These are phyloP conservation scores for Debaryomyces sp. DNA, from an alignment of 1,139 yeast genomes.

Conservation along the genomic window DNA sequence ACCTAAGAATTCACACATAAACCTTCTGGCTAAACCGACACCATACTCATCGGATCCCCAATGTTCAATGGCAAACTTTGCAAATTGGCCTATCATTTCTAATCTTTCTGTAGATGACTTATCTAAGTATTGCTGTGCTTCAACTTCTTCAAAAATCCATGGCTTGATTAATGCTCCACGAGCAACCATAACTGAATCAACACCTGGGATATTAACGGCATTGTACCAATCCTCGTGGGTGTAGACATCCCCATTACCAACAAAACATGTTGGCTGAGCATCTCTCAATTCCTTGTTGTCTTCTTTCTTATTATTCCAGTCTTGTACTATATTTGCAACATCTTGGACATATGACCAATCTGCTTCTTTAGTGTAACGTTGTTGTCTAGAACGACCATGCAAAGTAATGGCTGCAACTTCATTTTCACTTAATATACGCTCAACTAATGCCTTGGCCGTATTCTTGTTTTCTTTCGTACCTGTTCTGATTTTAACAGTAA, in stretches of 20 bases:
- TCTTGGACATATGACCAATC: conserved; percentile 89
- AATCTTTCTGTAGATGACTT: conserved; percentile 86
- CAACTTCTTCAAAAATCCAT: conserved; percentile 97
- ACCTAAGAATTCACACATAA: conserved; percentile 90
- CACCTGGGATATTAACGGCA: conserved; percentile 67
- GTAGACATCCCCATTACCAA: conserved; percentile 94
- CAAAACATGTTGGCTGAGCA: conserved; percentile 53
- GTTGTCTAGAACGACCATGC: conserved; percentile 96
- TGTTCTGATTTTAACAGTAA: conserved; percentile 88
- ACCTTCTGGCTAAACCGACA: conserved; percentile 82
- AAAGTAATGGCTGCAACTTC: conserved; percentile 90
- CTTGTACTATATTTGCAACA: conserved; percentile 69
- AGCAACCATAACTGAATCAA: conserved; percentile 96
- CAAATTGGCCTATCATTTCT: conserved; percentile 67
- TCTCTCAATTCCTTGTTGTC: conserved; percentile 59
- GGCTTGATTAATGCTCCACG: conserved; percentile 98
- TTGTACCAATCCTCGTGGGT: conserved; percentile 87
- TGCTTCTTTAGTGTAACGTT: conserved; percentile 86
- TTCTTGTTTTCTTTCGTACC: conserved; percentile 87
- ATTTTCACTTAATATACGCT: conserved; percentile 70
- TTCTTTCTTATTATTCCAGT: conserved; percentile 53
- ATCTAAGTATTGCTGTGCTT: conserved; percentile 84
- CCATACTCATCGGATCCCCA: conserved; percentile 99
- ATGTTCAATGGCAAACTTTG: conserved; percentile 85
- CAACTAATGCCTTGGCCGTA: conserved; percentile 74